These are phyloP conservation scores for Aspergillus aculeatus DNA, from an alignment of 2,329 filamentous ascomycete genomes.

Conservation along the genomic window DNA sequence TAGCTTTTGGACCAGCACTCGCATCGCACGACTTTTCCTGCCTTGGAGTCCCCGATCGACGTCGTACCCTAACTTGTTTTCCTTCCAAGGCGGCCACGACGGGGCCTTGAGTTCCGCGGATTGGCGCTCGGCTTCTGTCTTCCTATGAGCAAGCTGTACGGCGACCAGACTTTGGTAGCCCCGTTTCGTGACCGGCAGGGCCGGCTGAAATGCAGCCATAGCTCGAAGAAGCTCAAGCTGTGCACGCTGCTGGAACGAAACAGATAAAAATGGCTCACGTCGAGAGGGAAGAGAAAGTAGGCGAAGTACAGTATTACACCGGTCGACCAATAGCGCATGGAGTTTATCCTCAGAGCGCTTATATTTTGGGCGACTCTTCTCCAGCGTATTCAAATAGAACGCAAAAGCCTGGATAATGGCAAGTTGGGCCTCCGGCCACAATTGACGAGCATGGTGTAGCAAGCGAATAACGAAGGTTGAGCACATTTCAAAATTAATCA, in stretches of 20 bases:
- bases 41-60: conserved; percentile 56
- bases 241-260: conserved; percentile 53
- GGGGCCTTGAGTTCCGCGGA: conserved; percentile 60
- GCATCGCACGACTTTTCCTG: conserved; percentile 57
- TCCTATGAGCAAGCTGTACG: conserved; percentile 58
- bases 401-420: conserved; percentile 43
- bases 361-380: conserved; percentile 4
- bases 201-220: conserved; percentile 56
- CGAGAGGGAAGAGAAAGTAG: conserved; percentile 50
- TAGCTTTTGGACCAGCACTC: conserved; percentile 56
- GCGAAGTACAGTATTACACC: conserved; percentile 51
- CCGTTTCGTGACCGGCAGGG: conserved; percentile 55
- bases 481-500: conserved; percentile 31
- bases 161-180: conserved; percentile 58
- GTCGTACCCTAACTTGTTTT: conserved; percentile 61
- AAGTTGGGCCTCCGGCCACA: conserved; percentile 49
- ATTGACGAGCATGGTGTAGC: conserved; percentile 50
- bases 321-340: conserved; percentile 36
- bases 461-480: conserved; percentile 48
- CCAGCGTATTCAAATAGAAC: conserved; percentile 29
- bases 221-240: conserved; percentile 57
- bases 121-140: conserved; percentile 55
- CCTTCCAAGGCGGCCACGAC: conserved; percentile 67
- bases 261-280: conserved; percentile 50
- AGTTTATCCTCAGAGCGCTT: conserved; percentile 7